Conservation (phyloP, 2,329 filamentous ascomycete genomes). For the Fusarium algeriense region DNA sequence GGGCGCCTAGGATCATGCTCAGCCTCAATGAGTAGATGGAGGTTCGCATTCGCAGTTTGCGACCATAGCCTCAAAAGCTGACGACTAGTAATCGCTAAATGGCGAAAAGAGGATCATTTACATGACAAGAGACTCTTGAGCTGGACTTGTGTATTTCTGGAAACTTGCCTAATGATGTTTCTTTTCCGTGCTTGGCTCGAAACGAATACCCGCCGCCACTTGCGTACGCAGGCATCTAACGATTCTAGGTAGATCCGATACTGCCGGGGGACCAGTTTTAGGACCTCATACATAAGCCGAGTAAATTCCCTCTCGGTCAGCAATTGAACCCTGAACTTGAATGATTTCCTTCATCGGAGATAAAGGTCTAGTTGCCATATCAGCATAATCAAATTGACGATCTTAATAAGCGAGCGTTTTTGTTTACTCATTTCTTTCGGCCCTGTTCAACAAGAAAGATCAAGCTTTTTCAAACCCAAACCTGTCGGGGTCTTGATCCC, state of each 20-base stretch:
- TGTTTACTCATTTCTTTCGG: slow-evolving; percentile 15
- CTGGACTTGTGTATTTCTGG: slow-evolving; percentile 38
- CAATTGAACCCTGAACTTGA: slow-evolving; percentile 10
- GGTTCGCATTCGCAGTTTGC: slow-evolving; percentile 14
- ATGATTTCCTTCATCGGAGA: neutral
- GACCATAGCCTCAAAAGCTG: slow-evolving; percentile 34
- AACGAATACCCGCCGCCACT: slow-evolving; percentile 38
- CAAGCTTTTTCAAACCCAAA: slow-evolving; percentile 30
- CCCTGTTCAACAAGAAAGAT: slow-evolving; percentile 11
- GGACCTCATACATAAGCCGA: slow-evolving; percentile 31
- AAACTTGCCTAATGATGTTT: neutral
- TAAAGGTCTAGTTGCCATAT: neutral
- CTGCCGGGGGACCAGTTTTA: slow-evolving; percentile 21
- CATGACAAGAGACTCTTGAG: slow-evolving; percentile 1
- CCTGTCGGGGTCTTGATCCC: slow-evolving; percentile 3
- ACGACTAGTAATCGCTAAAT: slow-evolving; percentile 26
- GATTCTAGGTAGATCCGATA: slow-evolving; percentile 34
- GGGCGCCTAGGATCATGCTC: neutral
- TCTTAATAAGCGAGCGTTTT: slow-evolving; percentile 27
- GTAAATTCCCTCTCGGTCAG: slow-evolving; percentile 18
- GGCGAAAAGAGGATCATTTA: slow-evolving; percentile 1
- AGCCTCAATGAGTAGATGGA: slow-evolving; percentile 13
- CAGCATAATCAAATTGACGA: slow-evolving; percentile 19
- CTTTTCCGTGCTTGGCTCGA: slow-evolving; percentile 1
- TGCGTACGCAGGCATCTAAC: slow-evolving; percentile 36